A percentile compares a stretch with the other conserved stretches of the same genome.
Evolutionary conservation across 495 filamentous ascomycete genomes (phyloP).

Genomic region (Annulohypoxylon bovei): DNA sequence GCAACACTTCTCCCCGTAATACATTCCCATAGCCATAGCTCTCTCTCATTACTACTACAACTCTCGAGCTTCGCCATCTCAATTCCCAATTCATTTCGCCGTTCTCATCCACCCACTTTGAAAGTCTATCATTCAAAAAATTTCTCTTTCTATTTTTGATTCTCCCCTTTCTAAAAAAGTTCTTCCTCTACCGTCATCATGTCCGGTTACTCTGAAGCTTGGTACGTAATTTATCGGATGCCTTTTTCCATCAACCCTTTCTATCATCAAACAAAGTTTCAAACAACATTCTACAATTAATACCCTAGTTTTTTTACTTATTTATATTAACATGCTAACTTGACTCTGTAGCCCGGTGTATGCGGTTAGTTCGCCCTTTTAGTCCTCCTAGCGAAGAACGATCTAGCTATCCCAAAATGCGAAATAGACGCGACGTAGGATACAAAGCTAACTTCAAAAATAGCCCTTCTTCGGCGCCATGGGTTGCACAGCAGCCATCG

Average conservation of each 20-base stretch:
- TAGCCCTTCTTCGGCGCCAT: constrained; percentile 99
- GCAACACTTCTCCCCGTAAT: constrained; percentile 38
- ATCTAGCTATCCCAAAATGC: constrained; percentile 30
- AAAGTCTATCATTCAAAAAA: constrained; percentile 8
- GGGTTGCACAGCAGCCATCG: constrained; percentile 97
- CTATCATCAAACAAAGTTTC: constrained; percentile 43
- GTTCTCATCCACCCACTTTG: constrained; percentile 9
- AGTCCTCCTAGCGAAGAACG: constrained; percentile 18
- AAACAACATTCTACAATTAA: constrained; percentile 9
- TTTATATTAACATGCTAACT: constrained; percentile 25
- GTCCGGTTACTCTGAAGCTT: constrained; percentile 56
- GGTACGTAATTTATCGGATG: constrained; percentile 46
- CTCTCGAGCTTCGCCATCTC: constrained; percentile 32
- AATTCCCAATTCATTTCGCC: constrained; percentile 18
- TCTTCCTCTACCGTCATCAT: constrained; percentile 54
- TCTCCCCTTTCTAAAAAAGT: constrained; percentile 33
- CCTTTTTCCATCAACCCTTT: constrained; percentile 34
- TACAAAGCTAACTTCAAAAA: constrained; percentile 48
- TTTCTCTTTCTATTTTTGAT: constrained; percentile 20
- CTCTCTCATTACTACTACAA: constrained; percentile 12
- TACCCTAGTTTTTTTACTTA: constrained; percentile 5
- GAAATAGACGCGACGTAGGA: constrained; percentile 20
- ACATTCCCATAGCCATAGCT: constrained; percentile 13
- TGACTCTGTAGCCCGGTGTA: constrained; percentile 83
- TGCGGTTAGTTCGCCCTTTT: constrained; percentile 79